phyloP scores from a whole-genome alignment of 2,329 filamentous ascomycete genomes.

The Claviceps sp. region DNA sequence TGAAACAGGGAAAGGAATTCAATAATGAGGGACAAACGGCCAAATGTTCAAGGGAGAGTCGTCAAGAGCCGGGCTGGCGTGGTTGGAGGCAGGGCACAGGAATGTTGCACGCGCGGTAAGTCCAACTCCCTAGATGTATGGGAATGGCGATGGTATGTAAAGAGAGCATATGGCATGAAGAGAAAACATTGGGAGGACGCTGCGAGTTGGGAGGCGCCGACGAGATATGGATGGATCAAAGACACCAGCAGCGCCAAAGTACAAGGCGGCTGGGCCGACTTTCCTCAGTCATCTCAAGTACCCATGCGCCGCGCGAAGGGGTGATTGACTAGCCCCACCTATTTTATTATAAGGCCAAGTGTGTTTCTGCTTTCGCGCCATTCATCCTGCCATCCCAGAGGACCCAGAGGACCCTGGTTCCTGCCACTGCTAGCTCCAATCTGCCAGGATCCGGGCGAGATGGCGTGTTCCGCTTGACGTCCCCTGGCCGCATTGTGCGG shows the following conservation, averaged over 20 bases:
- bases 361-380: background rate
- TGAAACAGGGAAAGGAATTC: constrained; percentile 9
- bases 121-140: background rate
- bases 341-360: background rate
- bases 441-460: background rate
- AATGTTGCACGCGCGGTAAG: constrained; percentile 6
- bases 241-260: background rate
- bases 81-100: constrained; percentile 4
- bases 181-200: background rate
- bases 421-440: no score
- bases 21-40: constrained; percentile 5
- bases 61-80: constrained; percentile 1
- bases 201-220: constrained; percentile 2
- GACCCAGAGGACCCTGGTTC: background rate
- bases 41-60: constrained; percentile 3
- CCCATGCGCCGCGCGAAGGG: background rate
- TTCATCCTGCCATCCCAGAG: background rate
- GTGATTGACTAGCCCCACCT: background rate
- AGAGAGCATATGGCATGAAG: background rate
- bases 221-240: constrained; percentile 7
- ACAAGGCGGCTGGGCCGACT: background rate
- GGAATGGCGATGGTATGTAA: constrained; percentile 3
- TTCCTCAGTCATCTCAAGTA: background rate
- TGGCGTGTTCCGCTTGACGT: background rate
- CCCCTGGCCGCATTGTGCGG: background rate